Conservation (phyloP, 1,284 basidiomycete species). For the Tetrapyrgos nigripes region DNA sequence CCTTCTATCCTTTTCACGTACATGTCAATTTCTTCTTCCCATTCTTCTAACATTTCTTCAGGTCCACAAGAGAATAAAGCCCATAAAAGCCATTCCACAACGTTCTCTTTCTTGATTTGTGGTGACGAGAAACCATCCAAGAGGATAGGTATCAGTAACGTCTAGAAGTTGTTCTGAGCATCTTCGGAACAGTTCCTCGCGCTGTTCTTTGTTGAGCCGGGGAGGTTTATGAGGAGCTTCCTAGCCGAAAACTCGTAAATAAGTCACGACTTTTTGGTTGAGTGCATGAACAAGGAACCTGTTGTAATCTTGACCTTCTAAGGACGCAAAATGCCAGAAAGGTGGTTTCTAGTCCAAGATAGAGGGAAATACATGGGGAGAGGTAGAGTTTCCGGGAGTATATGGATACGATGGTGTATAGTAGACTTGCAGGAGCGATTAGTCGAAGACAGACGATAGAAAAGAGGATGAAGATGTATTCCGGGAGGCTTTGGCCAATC, state of each 20-base stretch:
- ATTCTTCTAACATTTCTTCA: slow-evolving; percentile 41
- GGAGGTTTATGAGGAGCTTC: slow-evolving; percentile 48
- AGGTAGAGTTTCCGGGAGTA: slow-evolving; percentile 32
- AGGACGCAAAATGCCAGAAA: slow-evolving; percentile 60
- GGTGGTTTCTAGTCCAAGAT: slow-evolving; percentile 47
- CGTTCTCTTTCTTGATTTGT: slow-evolving; percentile 51
- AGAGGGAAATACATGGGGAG: slow-evolving; percentile 37
- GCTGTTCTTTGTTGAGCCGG: slow-evolving; percentile 46
- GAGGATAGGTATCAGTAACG: slow-evolving; percentile 38
- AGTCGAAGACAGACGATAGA: slow-evolving; percentile 54
- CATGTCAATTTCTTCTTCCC: slow-evolving; percentile 53
- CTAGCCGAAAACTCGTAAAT: slow-evolving; percentile 38
- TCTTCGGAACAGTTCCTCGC: slow-evolving; percentile 54
- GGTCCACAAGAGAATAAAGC: slow-evolving; percentile 55
- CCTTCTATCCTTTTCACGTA: slow-evolving; percentile 49
- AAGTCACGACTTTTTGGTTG: slow-evolving; percentile 3
- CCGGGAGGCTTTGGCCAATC: slow-evolving; percentile 51
- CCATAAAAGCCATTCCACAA: slow-evolving; percentile 71
- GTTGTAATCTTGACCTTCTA: slow-evolving; percentile 50
- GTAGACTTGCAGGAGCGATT: slow-evolving; percentile 54
- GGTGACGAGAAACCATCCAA: slow-evolving; percentile 61
- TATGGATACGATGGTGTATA: slow-evolving; percentile 41
- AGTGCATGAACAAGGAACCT: slow-evolving; percentile 39
- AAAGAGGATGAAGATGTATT: slow-evolving; percentile 60
- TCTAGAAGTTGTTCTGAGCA: slow-evolving; percentile 42